Conservation (phyloP, 805 yeast species). For the Saccharomycopsis lassenensis region DNA sequence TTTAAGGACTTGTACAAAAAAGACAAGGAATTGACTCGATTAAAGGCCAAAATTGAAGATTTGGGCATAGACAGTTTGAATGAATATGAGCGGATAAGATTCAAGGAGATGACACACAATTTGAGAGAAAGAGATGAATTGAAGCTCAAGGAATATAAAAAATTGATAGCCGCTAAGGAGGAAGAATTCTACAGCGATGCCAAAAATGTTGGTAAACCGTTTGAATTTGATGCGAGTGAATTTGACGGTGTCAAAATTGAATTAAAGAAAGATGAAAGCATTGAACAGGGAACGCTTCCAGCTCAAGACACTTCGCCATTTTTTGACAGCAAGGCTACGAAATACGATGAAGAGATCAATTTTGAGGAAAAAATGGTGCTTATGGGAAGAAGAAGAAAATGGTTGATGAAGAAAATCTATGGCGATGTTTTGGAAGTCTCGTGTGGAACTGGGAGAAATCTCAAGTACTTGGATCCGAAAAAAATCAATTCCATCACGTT, state of each 20-base stretch:
- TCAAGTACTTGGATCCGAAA: slow-evolving; percentile 56
- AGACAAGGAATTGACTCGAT: slow-evolving; percentile 45
- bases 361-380: slow-evolving; percentile 35
- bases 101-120: slow-evolving; percentile 48
- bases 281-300: slow-evolving; percentile 35
- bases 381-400: slow-evolving; percentile 53
- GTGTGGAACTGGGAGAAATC: slow-evolving; percentile 92
- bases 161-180: slow-evolving; percentile 32
- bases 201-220: slow-evolving; percentile 25
- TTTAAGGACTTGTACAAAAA: slow-evolving; percentile 56
- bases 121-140: slow-evolving; percentile 54
- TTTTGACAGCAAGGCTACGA: slow-evolving; percentile 66
- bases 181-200: slow-evolving; percentile 12
- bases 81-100: slow-evolving; percentile 54
- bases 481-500: slow-evolving; percentile 66
- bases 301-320: slow-evolving; percentile 74
- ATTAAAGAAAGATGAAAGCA: slow-evolving; percentile 14
- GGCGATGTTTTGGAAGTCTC: slow-evolving; percentile 95
- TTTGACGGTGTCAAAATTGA: slow-evolving; percentile 16
- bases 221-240: slow-evolving; percentile 15
- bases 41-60: slow-evolving; percentile 29
- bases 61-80: no score
- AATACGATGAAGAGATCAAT: slow-evolving; percentile 72
- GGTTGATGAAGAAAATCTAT: slow-evolving; percentile 63
- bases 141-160: slow-evolving; percentile 48